Evolutionary conservation across 2,329 filamentous ascomycete genomes (phyloP).

Genomic region (Botryosphaeria dothidea): DNA sequence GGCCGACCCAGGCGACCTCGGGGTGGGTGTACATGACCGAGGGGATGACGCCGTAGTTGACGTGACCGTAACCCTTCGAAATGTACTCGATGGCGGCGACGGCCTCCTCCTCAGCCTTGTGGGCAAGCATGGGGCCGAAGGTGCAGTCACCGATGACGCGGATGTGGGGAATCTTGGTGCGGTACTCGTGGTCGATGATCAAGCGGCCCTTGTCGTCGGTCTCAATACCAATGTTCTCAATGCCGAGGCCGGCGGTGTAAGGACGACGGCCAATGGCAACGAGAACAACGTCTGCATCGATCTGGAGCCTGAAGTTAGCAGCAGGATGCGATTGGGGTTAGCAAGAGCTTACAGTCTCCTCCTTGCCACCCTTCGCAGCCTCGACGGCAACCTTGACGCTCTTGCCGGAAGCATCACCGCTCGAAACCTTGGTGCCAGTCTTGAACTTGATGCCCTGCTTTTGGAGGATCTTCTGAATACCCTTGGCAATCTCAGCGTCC

Average conservation of each 20-base stretch:
- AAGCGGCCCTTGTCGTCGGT: conserved; percentile 90
- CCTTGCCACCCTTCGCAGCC: conserved; percentile 93
- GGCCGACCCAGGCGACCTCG: conserved; percentile 97
- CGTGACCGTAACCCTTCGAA: conserved; percentile 95
- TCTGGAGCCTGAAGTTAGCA: conserved; percentile 49
- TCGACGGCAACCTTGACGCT: conserved; percentile 82
- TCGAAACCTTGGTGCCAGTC: conserved; percentile 90
- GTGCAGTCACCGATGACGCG: conserved; percentile 95
- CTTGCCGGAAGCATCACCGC: conserved; percentile 77
- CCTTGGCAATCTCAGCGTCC: conserved; percentile 91
- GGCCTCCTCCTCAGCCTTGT: conserved; percentile 98
- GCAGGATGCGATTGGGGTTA: conserved; percentile 1
- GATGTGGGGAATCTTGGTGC: conserved; percentile 96
- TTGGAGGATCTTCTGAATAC: conserved; percentile 84
- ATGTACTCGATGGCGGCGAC: conserved; percentile 96
- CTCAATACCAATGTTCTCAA: conserved; percentile 92
- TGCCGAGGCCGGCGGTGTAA: conserved; percentile 86
- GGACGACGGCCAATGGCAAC: conserved; percentile 95
- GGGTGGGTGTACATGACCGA: conserved; percentile 99
- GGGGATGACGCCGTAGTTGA: conserved; percentile 97
- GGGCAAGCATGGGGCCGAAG: conserved; percentile 97
- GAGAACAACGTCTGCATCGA: conserved; percentile 93
- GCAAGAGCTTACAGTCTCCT: conserved; percentile 69
- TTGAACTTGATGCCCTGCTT: conserved; percentile 99
- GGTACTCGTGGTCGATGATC: conserved; percentile 98